Conservation (phyloP, 2,329 filamentous ascomycete species). For the Xylaria polymorpha region DNA sequence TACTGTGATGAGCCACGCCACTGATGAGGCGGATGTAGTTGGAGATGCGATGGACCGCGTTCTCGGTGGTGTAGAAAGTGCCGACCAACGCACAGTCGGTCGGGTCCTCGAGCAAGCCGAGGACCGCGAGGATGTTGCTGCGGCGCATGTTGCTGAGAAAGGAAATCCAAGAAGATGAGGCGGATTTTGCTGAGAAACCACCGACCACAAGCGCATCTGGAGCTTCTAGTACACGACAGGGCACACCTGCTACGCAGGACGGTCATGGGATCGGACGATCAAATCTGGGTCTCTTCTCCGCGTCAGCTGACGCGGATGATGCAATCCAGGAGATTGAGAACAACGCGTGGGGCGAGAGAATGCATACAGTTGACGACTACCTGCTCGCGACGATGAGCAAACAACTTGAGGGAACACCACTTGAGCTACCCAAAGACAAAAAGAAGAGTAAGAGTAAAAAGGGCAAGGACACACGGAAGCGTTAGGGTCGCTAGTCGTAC, state of each 20-base stretch:
- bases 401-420: slow-evolving; percentile 66
- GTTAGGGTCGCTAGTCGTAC: slow-evolving; percentile 46
- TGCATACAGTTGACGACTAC: slow-evolving; percentile 77
- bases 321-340: slow-evolving; percentile 59
- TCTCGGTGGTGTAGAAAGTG: slow-evolving; percentile 73
- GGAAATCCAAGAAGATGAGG: slow-evolving; percentile 87
- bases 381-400: slow-evolving; percentile 77
- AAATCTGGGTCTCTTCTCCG: slow-evolving; percentile 54
- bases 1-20: slow-evolving; percentile 72
- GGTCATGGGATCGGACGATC: slow-evolving; percentile 50
- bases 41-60: slow-evolving; percentile 85
- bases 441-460: slow-evolving; percentile 70
- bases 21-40: slow-evolving; percentile 63
- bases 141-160: slow-evolving; percentile 89
- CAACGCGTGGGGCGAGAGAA: slow-evolving; percentile 68
- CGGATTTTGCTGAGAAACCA: slow-evolving; percentile 80
- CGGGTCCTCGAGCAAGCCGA: slow-evolving; percentile 89
- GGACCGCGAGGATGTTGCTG: slow-evolving; percentile 89
- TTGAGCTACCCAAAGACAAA: slow-evolving; percentile 73
- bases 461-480: slow-evolving; percentile 68
- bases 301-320: slow-evolving; percentile 52
- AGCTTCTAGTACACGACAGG: slow-evolving; percentile 62
- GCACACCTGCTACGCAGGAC: slow-evolving; percentile 59
- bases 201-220: slow-evolving; percentile 58
- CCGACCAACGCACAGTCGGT: slow-evolving; percentile 71